phyloP scores from a whole-genome alignment of 768 basidiomycete genomes.

The Sarcomyxa edulis region DNA sequence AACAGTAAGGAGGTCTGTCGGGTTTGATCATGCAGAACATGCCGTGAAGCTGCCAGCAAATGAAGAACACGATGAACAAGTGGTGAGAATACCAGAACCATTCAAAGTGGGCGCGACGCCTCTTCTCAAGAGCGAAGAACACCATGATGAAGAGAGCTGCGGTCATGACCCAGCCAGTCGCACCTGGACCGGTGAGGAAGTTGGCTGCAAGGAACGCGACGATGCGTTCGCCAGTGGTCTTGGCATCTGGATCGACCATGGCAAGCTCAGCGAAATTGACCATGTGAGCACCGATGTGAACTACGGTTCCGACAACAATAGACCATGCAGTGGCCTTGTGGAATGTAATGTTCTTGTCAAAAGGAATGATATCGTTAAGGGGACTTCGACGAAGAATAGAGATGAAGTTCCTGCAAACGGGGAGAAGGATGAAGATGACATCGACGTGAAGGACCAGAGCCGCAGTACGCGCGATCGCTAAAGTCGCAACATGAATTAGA shows the following conservation, averaged over 20 bases:
- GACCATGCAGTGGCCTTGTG: constrained; percentile 92
- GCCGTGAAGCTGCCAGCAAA: constrained; percentile 91
- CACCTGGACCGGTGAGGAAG: constrained; percentile 77
- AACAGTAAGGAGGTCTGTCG: constrained; percentile 85
- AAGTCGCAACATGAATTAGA: constrained; percentile 25
- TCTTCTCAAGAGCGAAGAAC: constrained; percentile 81
- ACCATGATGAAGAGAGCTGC: constrained; percentile 71
- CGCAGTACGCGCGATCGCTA: constrained; percentile 83
- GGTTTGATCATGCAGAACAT: constrained; percentile 98
- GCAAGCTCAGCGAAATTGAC: constrained; percentile 75
- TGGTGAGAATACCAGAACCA: constrained; percentile 88
- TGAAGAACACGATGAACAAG: constrained; percentile 89
- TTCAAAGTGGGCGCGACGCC: constrained; percentile 75
- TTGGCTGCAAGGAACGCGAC: constrained; percentile 73
- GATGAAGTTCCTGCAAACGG: constrained; percentile 93
- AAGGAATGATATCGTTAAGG: constrained; percentile 82
- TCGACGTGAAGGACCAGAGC: constrained; percentile 91
- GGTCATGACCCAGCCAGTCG: constrained; percentile 89
- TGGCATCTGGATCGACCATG: constrained; percentile 46
- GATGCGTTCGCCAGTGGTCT: constrained; percentile 47
- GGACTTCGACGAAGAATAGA: constrained; percentile 83
- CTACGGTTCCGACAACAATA: constrained; percentile 68
- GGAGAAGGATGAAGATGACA: constrained; percentile 89
- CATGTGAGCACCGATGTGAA: constrained; percentile 85
- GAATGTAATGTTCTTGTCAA: constrained; percentile 89